Evolutionary conservation across 768 basidiomycete genomes (phyloP).

Genomic region (Podaxis carcinomalis): DNA sequence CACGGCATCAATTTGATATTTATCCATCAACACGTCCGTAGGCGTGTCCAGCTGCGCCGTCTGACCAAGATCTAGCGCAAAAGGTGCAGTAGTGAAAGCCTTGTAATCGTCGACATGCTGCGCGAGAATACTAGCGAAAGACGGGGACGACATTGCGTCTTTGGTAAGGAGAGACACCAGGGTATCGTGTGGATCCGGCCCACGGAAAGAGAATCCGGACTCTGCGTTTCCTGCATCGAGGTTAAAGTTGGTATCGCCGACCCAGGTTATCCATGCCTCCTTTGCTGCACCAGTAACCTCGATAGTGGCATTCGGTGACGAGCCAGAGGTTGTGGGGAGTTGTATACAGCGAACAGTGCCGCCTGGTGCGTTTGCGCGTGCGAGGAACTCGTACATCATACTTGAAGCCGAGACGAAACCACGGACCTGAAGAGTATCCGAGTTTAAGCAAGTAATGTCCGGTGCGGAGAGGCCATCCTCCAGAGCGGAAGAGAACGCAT

Average conservation of each 20-base stretch:
- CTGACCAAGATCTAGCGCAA: conserved; percentile 59
- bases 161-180: background rate
- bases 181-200: conserved; percentile 49
- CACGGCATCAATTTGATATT: conserved; percentile 42
- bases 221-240: conserved; percentile 55
- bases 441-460: conserved; percentile 56
- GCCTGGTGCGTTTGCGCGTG: conserved; percentile 31
- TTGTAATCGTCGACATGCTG: conserved; percentile 52
- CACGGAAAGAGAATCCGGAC: conserved; percentile 58
- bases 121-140: conserved; percentile 25
- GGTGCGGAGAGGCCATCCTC: conserved; percentile 49
- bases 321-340: conserved; percentile 24
- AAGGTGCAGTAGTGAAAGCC: conserved; percentile 35
- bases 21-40: conserved; percentile 51
- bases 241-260: conserved; percentile 69
- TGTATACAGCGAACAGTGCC: conserved; percentile 26
- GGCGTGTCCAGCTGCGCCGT: conserved; percentile 45
- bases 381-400: conserved; percentile 67
- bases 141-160: background rate
- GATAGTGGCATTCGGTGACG: conserved; percentile 41
- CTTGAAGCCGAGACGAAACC: conserved; percentile 48
- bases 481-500: conserved; percentile 41
- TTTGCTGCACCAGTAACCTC: conserved; percentile 36
- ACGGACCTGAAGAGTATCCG: conserved; percentile 49
- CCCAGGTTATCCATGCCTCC: conserved; percentile 67